Percentiles rank a stretch among this genome's conserved stretches.
phyloP scores from a whole-genome alignment of 1,284 basidiomycete genomes.

The Entoloma clypeatum region DNA sequence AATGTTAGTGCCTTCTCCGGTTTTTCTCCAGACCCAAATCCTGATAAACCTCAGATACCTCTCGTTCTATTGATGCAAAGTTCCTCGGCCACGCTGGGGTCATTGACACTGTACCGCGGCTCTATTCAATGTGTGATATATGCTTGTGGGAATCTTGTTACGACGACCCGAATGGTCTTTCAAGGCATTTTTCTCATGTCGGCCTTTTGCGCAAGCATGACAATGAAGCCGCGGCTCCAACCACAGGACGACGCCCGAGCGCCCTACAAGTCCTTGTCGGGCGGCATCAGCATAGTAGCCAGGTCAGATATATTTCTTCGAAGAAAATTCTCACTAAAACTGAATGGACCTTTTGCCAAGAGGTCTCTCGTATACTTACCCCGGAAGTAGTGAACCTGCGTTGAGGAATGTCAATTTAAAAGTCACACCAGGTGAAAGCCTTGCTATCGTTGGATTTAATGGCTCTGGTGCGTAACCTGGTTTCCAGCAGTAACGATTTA shows the following conservation, averaged over 20 bases:
- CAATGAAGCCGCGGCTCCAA: conserved; percentile 62
- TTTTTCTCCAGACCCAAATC: conserved; percentile 6
- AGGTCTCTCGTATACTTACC: conserved; percentile 73
- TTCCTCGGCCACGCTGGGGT: conserved; percentile 71
- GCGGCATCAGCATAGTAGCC: conserved; percentile 67
- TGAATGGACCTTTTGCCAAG: conserved; percentile 33
- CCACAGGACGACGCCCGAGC: conserved; percentile 49
- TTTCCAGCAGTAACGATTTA: conserved; percentile 2
- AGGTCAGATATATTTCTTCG: conserved; percentile 44
- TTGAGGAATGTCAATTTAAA: conserved; percentile 65
- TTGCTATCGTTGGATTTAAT: conserved; percentile 82
- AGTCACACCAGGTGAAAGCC: conserved; percentile 67
- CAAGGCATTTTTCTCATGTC: conserved; percentile 81
- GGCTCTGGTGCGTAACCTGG: conserved; percentile 56
- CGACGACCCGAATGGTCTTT: conserved; percentile 64
- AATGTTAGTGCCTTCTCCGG: conserved; percentile 46
- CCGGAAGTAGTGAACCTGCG: conserved; percentile 61
- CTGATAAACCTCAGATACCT: conserved; percentile 49
- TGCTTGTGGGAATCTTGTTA: conserved; percentile 55
- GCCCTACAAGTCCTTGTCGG: conserved; percentile 41
- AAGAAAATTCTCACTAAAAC: no score
- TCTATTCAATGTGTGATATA: conserved; percentile 70
- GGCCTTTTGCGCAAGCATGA: conserved; percentile 72
- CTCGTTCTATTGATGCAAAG: conserved; percentile 66
- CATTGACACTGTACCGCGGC: conserved; percentile 70